Evolutionary conservation across 106 monocot genomes (phyloP).

Genomic region (Allium cepa): DNA sequence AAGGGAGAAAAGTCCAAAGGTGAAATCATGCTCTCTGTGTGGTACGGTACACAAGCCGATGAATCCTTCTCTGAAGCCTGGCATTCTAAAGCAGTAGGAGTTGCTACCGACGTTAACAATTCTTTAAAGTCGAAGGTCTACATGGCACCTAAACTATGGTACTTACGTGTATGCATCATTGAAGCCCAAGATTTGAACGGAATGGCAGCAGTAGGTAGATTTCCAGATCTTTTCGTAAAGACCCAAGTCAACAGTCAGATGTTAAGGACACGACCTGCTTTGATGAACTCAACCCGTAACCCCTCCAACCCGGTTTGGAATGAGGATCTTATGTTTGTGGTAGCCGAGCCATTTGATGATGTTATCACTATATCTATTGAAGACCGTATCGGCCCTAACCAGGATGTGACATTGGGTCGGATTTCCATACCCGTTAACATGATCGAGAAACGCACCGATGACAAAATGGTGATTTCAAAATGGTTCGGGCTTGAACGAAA

Average conservation of each 20-base stretch:
- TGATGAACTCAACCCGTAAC: constrained; percentile 14
- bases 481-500: constrained; percentile 53
- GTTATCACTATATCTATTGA: constrained; percentile 34
- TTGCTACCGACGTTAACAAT: constrained; percentile 32
- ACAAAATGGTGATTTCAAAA: constrained; percentile 26
- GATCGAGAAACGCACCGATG: constrained; percentile 38
- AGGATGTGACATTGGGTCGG: constrained; percentile 43
- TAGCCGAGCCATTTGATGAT: constrained; percentile 80
- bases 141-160: constrained; percentile 80
- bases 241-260: constrained; percentile 51
- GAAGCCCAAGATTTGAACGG: constrained; percentile 64
- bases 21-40: constrained; percentile 67
- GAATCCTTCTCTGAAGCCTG: constrained; percentile 75
- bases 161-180: constrained; percentile 51
- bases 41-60: constrained; percentile 85
- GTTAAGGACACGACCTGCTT: constrained; percentile 36
- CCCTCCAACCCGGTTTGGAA: constrained; percentile 48
- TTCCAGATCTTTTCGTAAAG: constrained; percentile 50
- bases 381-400: constrained; percentile 34
- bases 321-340: constrained; percentile 75
- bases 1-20: constrained; percentile 30
- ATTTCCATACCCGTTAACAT: constrained; percentile 26
- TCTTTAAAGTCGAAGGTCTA: constrained; percentile 77
- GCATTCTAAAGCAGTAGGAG: constrained; percentile 55
- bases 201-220: constrained; percentile 14